These are phyloP conservation scores for Populus trichocarpa DNA, from an alignment of 441 rosid species.

Conservation along the genomic window DNA sequence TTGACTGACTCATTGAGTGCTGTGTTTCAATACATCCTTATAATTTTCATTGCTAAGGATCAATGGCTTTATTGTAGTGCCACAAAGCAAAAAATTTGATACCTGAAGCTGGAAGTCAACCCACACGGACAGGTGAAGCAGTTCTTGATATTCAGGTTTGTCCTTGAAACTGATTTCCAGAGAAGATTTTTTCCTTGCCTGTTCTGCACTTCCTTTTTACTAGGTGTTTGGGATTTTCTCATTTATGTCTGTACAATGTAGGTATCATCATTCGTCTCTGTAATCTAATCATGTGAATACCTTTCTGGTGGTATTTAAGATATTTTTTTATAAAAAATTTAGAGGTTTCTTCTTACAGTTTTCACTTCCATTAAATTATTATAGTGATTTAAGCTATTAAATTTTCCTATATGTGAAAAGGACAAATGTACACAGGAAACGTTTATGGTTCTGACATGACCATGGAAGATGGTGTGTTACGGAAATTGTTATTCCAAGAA, in stretches of 20 bases:
- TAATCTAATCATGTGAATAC: neutral
- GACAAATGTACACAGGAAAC: neutral
- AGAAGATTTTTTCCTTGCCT: neutral
- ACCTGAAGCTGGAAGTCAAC: conserved; percentile 99
- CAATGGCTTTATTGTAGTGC: conserved; percentile 60
- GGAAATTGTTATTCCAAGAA: neutral
- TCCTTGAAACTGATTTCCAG: conserved; percentile 7
- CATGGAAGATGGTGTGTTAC: neutral
- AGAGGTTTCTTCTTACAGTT: neutral
- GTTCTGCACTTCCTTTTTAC: neutral
- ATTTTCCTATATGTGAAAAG: neutral
- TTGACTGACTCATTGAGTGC: conserved; percentile 18
- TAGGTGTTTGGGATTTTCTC: neutral
- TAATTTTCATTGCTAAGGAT: conserved; percentile 30
- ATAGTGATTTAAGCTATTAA: neutral
- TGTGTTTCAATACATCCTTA: conserved; percentile 21
- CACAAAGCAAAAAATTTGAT: conserved; percentile 99
- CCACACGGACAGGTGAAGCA: conserved; percentile 98
- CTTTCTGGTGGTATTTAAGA: neutral
- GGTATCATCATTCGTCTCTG: neutral
- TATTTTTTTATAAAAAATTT: neutral
- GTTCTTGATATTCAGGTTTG: conserved; percentile 96
- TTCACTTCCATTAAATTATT: neutral
- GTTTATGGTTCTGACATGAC: neutral
- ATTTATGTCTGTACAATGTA: neutral